phyloP scores from a whole-genome alignment of 2,329 filamentous ascomycete species.

The Curvularia lunata region DNA sequence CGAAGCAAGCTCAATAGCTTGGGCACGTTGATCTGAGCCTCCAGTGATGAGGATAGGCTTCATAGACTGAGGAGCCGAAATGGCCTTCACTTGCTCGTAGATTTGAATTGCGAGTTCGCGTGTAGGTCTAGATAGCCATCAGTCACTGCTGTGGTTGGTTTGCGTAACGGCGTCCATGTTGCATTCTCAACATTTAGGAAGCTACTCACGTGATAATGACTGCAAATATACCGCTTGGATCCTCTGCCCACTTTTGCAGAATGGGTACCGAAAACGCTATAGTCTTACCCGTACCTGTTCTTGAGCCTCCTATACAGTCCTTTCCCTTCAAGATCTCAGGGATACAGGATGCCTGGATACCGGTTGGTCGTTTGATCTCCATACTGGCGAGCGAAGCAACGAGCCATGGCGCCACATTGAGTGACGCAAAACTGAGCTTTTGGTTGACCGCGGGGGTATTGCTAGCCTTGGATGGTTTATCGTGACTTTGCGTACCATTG shows the following conservation, averaged over 20 bases:
- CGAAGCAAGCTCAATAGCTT: conserved; percentile 81
- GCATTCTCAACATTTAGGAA: not conserved
- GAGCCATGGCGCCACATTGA: conserved; percentile 85
- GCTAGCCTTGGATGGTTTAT: conserved; percentile 10
- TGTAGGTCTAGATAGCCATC: conserved; percentile 27
- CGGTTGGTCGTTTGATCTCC: conserved; percentile 87
- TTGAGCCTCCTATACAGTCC: conserved; percentile 90
- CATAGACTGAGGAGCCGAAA: conserved; percentile 84
- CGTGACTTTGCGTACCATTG: conserved; percentile 14
- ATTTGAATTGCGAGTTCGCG: conserved; percentile 94
- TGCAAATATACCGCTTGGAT: conserved; percentile 89
- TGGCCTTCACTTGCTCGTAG: conserved; percentile 92
- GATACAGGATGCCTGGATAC: conserved; percentile 92
- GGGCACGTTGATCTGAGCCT: conserved; percentile 87
- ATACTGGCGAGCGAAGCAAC: conserved; percentile 76
- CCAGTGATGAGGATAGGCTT: conserved; percentile 91
- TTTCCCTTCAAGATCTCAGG: conserved; percentile 88
- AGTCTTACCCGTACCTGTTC: conserved; percentile 97
- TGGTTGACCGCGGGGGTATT: conserved; percentile 23
- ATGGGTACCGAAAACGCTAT: conserved; percentile 95
- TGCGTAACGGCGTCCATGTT: not conserved
- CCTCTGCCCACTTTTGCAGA: conserved; percentile 88
- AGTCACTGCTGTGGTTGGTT: not conserved
- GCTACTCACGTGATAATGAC: conserved; percentile 77
- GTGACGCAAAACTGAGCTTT: conserved; percentile 71